A percentile compares a stretch with the other conserved stretches of the same genome.
These are phyloP conservation scores for Schizosaccharomyces octosporus DNA, from an alignment of 805 yeast species.

Conservation along the genomic window DNA sequence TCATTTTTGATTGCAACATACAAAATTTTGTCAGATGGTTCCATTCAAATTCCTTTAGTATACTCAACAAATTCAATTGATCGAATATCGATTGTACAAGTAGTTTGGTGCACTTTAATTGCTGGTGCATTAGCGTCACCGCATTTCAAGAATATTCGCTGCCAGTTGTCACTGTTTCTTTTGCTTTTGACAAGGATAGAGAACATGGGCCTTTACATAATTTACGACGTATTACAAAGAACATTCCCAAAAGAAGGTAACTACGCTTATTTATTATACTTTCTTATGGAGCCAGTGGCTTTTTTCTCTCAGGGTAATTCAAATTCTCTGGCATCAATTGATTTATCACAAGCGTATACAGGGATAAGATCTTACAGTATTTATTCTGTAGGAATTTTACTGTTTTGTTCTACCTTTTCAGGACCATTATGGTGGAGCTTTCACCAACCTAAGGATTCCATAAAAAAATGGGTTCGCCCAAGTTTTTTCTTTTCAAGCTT, in stretches of 20 bases:
- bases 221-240: not conserved
- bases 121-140: not conserved
- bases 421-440: slow-evolving; percentile 47
- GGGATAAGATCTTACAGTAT: slow-evolving; percentile 56
- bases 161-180: not conserved
- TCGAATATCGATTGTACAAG: not conserved
- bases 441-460: slow-evolving; percentile 2
- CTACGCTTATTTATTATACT: not conserved
- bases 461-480: not conserved
- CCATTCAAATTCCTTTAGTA: not conserved
- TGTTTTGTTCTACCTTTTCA: slow-evolving; percentile 64
- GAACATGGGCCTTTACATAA: not conserved
- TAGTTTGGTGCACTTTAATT: not conserved
- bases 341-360: slow-evolving; percentile 74
- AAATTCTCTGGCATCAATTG: slow-evolving; percentile 75
- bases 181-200: not conserved
- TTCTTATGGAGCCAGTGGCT: slow-evolving; percentile 39
- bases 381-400: slow-evolving; percentile 45
- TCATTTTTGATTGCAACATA: not conserved
- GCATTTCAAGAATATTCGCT: not conserved
- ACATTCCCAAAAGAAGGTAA: not conserved
- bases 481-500: not conserved
- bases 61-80: not conserved
- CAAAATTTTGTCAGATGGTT: not conserved
- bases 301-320: slow-evolving; percentile 81